Conservation (phyloP, 2,329 filamentous ascomycete species). For the Cadophora sp. region DNA sequence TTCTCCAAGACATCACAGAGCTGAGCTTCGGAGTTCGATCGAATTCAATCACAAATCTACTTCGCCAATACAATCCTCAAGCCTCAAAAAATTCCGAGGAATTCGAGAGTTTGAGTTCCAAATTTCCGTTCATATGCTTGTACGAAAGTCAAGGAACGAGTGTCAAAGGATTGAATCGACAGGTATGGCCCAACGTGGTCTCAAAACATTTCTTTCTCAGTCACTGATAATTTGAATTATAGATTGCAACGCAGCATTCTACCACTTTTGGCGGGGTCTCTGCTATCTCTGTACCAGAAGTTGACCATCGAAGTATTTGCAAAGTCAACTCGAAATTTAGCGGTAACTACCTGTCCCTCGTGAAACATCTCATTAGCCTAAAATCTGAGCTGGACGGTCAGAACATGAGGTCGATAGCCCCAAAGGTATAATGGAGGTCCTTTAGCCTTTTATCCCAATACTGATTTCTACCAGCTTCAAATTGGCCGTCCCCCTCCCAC, state of each 20-base stretch:
- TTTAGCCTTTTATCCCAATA: not conserved
- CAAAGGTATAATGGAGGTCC: not conserved
- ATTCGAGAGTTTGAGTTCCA: not conserved
- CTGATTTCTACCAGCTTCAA: not conserved
- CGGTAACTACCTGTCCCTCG: not conserved
- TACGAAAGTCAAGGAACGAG: not conserved
- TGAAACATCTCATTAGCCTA: constrained; percentile 5
- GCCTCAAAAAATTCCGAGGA: not conserved
- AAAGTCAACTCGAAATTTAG: constrained; percentile 8
- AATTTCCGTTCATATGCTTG: not conserved
- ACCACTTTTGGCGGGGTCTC: not conserved
- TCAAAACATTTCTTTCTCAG: too few relatives aligned
- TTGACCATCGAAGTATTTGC: constrained; percentile 9
- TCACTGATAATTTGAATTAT: not conserved
- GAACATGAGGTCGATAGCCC: not conserved
- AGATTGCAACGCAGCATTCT: constrained; percentile 2
- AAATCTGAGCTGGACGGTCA: not conserved
- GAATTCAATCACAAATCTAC: not conserved
- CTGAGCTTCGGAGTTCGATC: not conserved
- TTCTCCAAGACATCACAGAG: not conserved
- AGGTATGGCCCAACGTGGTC: not conserved
- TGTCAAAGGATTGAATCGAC: not conserved
- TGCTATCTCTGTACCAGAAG: not conserved
- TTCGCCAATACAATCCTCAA: constrained; percentile 6
- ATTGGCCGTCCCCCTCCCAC: not conserved